Base-by-base conservation (phyloP, 371 early-diverging fungal genomes). In the Actinomucor elegans region DNA sequence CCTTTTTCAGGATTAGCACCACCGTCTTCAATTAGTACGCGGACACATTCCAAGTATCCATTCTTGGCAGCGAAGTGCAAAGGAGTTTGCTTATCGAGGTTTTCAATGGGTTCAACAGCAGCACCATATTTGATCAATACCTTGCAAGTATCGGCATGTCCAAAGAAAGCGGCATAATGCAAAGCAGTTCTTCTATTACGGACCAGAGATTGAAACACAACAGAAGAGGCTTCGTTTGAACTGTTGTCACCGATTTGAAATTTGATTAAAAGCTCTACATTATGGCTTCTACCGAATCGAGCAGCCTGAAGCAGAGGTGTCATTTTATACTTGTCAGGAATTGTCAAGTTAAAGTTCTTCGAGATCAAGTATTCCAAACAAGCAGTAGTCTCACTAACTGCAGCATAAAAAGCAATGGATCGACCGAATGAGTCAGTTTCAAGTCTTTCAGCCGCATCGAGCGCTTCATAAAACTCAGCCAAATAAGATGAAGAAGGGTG, bases 331-430 rank as follows among this genome's bases (percentile, higher is more conserved):
- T 62, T 68, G 64, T 83, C 86, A 7, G 57, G 61, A 3, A 35
- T 29, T 5, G 52, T 46, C 0, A 77, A 17, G 8, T 69, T 71
- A 20, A 72, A 63, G 0, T 59, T 63, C 34, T 73, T 43, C 0
- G 65, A 67, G 5, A 80, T 60, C 21, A 86, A 51, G 38, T 62
- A 80, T 20, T 77, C 64, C 28, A 86, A 47, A 23, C 77, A 76
- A 14, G 48, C 81, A 15, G 77, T 57, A 5, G 78, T 77, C 10
- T 69, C 64, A 43, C 79, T 80, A 2, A 67, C 78, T 26, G 81
- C 83, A n/a, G 86, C 83, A 69, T 73, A 86, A 54, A 83, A 83
- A 7, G 78, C 69, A 17, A 80, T 67, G 3, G 68, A 77, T 38
- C 86, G 66, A 0, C 80, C 78, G 29, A 55, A 51, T 0, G 61